Evolutionary conservation across 164 flowering plant genomes (phyloP).

Genomic region (Liriodendron chinense): DNA sequence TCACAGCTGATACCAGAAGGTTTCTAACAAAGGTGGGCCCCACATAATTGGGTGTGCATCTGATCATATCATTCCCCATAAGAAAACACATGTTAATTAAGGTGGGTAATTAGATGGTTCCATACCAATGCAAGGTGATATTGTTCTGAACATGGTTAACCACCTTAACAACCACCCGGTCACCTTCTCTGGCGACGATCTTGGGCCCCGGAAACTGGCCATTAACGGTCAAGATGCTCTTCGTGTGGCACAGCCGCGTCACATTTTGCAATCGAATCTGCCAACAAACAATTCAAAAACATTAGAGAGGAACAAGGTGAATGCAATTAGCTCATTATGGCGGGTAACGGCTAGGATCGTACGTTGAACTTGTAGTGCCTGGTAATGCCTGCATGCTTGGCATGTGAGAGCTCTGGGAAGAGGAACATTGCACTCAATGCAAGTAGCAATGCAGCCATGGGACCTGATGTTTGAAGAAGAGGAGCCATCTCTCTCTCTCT

Average conservation of each 20-base stretch:
- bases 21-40: no score
- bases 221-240: slow-evolving; percentile 60
- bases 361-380: slow-evolving; percentile 46
- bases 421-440: slow-evolving; percentile 11
- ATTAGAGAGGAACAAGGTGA: not conserved
- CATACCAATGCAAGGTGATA: slow-evolving; percentile 54
- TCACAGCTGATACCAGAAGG: no score
- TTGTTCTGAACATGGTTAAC: slow-evolving; percentile 56
- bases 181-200: slow-evolving; percentile 67
- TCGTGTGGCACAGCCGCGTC: slow-evolving; percentile 62
- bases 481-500: slow-evolving; percentile 2
- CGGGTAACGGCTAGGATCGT: not conserved
- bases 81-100: not conserved
- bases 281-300: not conserved
- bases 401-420: slow-evolving; percentile 16
- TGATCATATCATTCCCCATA: no score
- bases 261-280: slow-evolving; percentile 59
- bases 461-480: slow-evolving; percentile 3
- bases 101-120: not conserved
- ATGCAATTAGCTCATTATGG: not conserved
- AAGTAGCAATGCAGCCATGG: slow-evolving; percentile 5
- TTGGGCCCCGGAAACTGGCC: slow-evolving; percentile 67
- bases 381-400: slow-evolving; percentile 26
- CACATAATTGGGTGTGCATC: no score
- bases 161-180: slow-evolving; percentile 53